phyloP scores from a whole-genome alignment of 2,329 filamentous ascomycete species.

The Hymenoscyphus linearis region DNA sequence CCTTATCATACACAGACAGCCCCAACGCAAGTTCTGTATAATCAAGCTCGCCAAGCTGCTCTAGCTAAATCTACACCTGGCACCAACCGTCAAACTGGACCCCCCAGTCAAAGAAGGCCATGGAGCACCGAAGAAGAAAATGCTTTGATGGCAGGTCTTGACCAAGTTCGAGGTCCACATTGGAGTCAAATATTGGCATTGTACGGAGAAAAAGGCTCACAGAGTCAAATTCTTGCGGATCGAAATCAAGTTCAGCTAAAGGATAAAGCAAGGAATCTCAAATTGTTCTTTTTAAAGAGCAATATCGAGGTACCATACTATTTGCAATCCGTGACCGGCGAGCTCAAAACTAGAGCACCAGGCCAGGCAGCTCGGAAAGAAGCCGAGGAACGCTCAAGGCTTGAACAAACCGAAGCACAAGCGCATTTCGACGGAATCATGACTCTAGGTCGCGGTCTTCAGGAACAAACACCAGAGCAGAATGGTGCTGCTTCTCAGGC shows the following conservation, averaged over 20 bases:
- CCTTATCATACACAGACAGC: constrained; percentile 34
- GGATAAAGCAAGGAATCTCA: constrained; percentile 85
- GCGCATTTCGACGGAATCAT: constrained; percentile 57
- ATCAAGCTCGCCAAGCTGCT: constrained; percentile 50
- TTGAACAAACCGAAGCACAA: constrained; percentile 55
- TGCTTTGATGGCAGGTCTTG: constrained; percentile 81
- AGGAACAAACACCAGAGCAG: constrained; percentile 6
- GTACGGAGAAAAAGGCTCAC: constrained; percentile 73
- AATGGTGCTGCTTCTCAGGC: background rate
- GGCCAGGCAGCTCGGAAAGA: constrained; percentile 66
- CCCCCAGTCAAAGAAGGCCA: constrained; percentile 60
- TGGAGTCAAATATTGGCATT: constrained; percentile 88
- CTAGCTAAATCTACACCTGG: constrained; percentile 47
- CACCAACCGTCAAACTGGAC: constrained; percentile 44
- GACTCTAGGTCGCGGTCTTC: constrained; percentile 46
- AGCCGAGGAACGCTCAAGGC: constrained; percentile 56
- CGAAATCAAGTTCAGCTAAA: constrained; percentile 88
- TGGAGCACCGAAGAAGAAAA: constrained; percentile 90
- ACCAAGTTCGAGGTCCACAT: constrained; percentile 83
- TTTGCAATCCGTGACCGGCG: constrained; percentile 80
- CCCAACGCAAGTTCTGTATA: constrained; percentile 52
- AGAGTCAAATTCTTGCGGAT: constrained; percentile 80
- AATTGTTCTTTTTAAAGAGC: constrained; percentile 87
- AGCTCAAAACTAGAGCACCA: constrained; percentile 79
- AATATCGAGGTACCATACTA: constrained; percentile 88